Base-by-base conservation (phyloP, 2,329 filamentous ascomycete genomes). In the Ceratocystis alfenasii region DNA sequence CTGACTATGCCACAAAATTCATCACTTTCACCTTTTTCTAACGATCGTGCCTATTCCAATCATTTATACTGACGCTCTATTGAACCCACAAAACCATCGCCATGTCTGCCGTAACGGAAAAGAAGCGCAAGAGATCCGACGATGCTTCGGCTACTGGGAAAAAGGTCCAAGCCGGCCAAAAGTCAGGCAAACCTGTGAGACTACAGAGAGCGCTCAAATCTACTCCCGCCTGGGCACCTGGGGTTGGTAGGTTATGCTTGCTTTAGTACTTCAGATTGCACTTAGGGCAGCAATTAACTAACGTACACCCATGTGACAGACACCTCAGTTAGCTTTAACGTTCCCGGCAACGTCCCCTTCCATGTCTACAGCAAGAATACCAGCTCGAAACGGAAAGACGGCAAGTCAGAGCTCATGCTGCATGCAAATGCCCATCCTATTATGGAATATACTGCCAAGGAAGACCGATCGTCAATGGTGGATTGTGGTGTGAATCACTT, bases 381-480 rank as follows among this genome's bases (percentile, higher is more conserved):
- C 30, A 22, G 55, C 64, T 65, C 63, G 17, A 69, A 74, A 72
- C 69, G 73, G 70, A 74, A 76, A 66, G 72, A 75, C n/a, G 70
- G 71, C 71, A 68, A 74, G 70, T 69, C 77, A 65, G 81, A 83
- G 70, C 75, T 87, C 12, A 71, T 86, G 0, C 75, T 87, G 55
- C 82, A 86, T 72, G 84, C 83, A 7, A 78, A 78, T 3, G 76
- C 76, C 59, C 82, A 87, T 72, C 78, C 75, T 36, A 83, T 78
- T 50, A 72, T 87, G 48, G 81, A 86, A 71, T 87, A 85, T 70
- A 84, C 79, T 5, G 83, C 78, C 33, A 79, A 80, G 71, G 76
- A 76, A 53, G 72, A 72, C 1, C 36, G 70, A 1, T 68, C 71
- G 12, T 66, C 68, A 28, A 74, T 72, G 2, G 68, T 70, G 4